Percentiles rank a stretch among this genome's conserved stretches.
phyloP scores from a whole-genome alignment of 768 basidiomycete genomes.

The Leccinum uliginosum region DNA sequence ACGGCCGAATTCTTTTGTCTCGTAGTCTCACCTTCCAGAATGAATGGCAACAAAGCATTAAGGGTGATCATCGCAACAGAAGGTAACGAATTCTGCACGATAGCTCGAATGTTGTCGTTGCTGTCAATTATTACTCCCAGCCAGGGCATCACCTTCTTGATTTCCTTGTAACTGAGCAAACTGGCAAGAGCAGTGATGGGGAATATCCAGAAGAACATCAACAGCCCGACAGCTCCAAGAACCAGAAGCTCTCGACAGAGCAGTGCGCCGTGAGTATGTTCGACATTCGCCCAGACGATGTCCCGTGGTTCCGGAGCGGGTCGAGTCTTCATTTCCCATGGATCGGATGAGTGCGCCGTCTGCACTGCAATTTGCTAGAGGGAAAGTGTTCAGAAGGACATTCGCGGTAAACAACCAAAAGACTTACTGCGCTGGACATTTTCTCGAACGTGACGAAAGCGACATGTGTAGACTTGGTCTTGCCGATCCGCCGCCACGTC shows the following conservation, averaged over 20 bases:
- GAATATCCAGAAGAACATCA: slow-evolving; percentile 90
- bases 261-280: slow-evolving; percentile 53
- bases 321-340: slow-evolving; percentile 60
- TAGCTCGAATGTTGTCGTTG: slow-evolving; percentile 73
- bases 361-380: slow-evolving; percentile 84
- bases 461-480: slow-evolving; percentile 74
- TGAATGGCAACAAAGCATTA: slow-evolving; percentile 84
- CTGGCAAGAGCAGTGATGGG: slow-evolving; percentile 86
- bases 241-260: slow-evolving; percentile 71
- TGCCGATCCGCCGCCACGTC: slow-evolving; percentile 63
- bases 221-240: slow-evolving; percentile 57
- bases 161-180: slow-evolving; percentile 88
- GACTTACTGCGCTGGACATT: slow-evolving; percentile 82
- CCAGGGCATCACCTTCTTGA: slow-evolving; percentile 88
- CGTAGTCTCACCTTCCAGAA: slow-evolving; percentile 67
- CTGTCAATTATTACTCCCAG: slow-evolving; percentile 79
- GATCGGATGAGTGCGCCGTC: slow-evolving; percentile 68
- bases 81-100: slow-evolving; percentile 94
- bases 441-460: slow-evolving; percentile 98
- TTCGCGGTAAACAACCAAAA: not conserved
- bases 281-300: slow-evolving; percentile 91
- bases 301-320: slow-evolving; percentile 93
- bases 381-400: not conserved
- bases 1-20: not conserved
- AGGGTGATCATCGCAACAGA: slow-evolving; percentile 85